Evolutionary conservation across 164 flowering plant genomes (phyloP).

Genomic region (Amborella trichopoda): DNA sequence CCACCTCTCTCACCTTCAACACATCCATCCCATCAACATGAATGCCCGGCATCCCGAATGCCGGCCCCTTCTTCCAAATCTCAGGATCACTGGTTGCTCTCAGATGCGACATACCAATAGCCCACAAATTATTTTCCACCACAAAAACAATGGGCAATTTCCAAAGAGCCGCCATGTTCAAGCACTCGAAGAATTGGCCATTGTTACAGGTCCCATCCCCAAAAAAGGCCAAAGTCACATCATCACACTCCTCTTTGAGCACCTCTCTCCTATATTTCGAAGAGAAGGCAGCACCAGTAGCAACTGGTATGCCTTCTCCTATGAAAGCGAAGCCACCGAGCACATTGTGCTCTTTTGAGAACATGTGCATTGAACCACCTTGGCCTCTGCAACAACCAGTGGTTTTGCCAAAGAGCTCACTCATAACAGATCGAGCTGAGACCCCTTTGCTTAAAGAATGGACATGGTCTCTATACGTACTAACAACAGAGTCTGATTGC

Average conservation of each 20-base stretch:
- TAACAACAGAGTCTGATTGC: conserved; percentile 56
- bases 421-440: conserved; percentile 76
- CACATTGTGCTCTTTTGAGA: conserved; percentile 75
- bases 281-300: conserved; percentile 89
- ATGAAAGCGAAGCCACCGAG: conserved; percentile 97
- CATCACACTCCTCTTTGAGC: conserved; percentile 56
- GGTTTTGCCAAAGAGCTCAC: conserved; percentile 83
- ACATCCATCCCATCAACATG: conserved; percentile 99
- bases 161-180: conserved; percentile 98
- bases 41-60: conserved; percentile 93
- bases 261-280: conserved; percentile 72
- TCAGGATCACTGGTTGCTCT: conserved; percentile 92
- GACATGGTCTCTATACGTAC: conserved; percentile 90
- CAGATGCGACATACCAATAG: conserved; percentile 95
- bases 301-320: conserved; percentile 94
- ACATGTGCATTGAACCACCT: conserved; percentile 99
- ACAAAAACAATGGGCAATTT: conserved; percentile 90
- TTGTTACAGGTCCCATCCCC: conserved; percentile 93
- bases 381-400: conserved; percentile 95
- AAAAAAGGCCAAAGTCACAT: conserved; percentile 76
- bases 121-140: conserved; percentile 98
- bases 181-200: conserved; percentile 93
- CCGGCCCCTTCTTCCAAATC: conserved; percentile 86
- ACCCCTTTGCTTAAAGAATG: conserved; percentile 90
- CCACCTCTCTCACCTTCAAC: conserved; percentile 94